Conservation (phyloP, 805 yeast species). For the Yarrowia hollandica region DNA sequence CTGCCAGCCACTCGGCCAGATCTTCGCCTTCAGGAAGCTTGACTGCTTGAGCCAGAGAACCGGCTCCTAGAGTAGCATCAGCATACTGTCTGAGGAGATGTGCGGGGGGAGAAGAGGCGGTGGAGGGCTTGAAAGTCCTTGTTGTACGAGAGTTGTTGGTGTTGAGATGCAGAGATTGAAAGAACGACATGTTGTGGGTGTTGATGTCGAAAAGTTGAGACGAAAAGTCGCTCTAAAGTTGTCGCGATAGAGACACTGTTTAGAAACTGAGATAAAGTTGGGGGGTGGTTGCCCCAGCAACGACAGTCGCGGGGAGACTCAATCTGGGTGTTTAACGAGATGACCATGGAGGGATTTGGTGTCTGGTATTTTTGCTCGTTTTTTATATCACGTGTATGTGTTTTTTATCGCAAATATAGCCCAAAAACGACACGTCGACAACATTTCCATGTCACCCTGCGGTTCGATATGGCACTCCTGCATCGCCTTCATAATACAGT, state of each 20-base stretch:
- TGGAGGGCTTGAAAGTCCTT: constrained; percentile 42
- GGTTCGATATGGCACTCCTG: too few relatives aligned
- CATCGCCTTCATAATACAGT: too few relatives aligned
- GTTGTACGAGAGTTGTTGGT: constrained; percentile 38
- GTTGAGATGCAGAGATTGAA: constrained; percentile 28
- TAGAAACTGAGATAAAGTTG: constrained; percentile 7
- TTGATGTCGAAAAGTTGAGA: too few relatives aligned
- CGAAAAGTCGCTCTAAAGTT: too few relatives aligned
- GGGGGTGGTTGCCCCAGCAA: background rate
- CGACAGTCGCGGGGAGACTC: too few relatives aligned
- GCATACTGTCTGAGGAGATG: constrained; percentile 72
- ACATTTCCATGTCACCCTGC: too few relatives aligned
- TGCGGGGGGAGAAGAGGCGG: constrained; percentile 40
- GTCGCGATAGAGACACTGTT: background rate
- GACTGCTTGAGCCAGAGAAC: constrained; percentile 87
- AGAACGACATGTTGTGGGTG: constrained; percentile 22
- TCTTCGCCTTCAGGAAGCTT: constrained; percentile 92
- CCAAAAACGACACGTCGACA: too few relatives aligned
- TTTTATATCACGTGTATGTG: too few relatives aligned
- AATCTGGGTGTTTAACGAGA: too few relatives aligned
- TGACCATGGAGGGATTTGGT: too few relatives aligned
- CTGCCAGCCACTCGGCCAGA: constrained; percentile 91
- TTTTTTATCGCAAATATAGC: too few relatives aligned
- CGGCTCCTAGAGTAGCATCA: constrained; percentile 92
- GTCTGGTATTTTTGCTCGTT: too few relatives aligned